phyloP scores from a whole-genome alignment of 768 basidiomycete species.

The Suillus alpinus region DNA sequence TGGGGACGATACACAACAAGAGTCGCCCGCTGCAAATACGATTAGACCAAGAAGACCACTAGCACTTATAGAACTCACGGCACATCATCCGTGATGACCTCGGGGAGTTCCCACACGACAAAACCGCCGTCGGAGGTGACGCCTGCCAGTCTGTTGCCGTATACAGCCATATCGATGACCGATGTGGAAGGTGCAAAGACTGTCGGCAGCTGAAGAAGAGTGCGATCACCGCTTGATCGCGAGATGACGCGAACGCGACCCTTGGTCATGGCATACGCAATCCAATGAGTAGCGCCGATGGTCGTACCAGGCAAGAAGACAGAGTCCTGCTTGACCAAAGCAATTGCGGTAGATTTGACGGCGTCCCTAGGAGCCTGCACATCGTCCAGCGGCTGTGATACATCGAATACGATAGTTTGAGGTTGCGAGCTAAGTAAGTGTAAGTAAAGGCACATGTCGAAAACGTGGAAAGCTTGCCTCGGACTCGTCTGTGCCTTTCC shows the following conservation, averaged over 20 bases:
- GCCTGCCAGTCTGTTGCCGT: conserved; percentile 77
- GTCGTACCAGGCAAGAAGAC: conserved; percentile 84
- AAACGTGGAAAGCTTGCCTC: conserved; percentile 37
- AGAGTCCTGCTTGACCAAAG: conserved; percentile 81
- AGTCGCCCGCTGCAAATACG: conserved; percentile 52
- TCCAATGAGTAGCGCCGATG: conserved; percentile 90
- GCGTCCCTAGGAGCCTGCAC: conserved; percentile 72
- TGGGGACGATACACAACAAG: conserved; percentile 68
- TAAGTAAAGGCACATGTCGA: not conserved
- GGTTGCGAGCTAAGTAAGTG: conserved; percentile 49
- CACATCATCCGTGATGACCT: conserved; percentile 80
- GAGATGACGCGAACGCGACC: conserved; percentile 90
- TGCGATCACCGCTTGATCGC: conserved; percentile 83
- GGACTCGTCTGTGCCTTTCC: conserved; percentile 55
- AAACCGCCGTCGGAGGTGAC: conserved; percentile 88
- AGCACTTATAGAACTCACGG: conserved; percentile 51
- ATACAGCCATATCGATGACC: conserved; percentile 85
- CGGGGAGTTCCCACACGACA: conserved; percentile 85
- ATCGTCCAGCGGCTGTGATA: conserved; percentile 67
- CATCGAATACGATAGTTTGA: conserved; percentile 74
- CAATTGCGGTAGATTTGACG: conserved; percentile 88
- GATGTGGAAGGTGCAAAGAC: conserved; percentile 60
- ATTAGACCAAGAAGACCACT: conserved; percentile 6
- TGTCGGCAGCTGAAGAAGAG: conserved; percentile 70
- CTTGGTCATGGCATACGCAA: conserved; percentile 90